Percentiles rank a stretch among this genome's conserved stretches.
These are phyloP conservation scores for Phytophthora multivora DNA, from an alignment of 352 stramenopile species.

Conservation along the genomic window DNA sequence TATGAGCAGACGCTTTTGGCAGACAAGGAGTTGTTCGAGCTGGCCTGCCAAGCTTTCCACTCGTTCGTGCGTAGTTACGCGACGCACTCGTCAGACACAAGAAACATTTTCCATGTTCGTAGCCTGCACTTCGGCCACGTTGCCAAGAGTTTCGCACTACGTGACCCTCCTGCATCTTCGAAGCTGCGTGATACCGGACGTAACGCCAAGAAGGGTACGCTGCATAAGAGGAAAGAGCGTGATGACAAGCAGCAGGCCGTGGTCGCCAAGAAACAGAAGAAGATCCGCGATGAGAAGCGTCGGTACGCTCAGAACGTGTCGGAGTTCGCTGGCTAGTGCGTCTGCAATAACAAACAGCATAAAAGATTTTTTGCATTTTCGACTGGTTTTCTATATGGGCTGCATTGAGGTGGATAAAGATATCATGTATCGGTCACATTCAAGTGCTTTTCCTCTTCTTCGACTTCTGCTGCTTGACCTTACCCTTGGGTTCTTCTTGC, in stretches of 20 bases:
- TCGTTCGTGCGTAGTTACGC: constrained; percentile 94
- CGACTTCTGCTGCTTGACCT: constrained; percentile 44
- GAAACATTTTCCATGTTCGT: constrained; percentile 93
- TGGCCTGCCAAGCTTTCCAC: constrained; percentile 91
- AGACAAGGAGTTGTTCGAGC: constrained; percentile 83
- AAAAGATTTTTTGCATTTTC: constrained; percentile 20
- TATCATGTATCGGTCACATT: constrained; percentile 19
- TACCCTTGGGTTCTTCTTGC: constrained; percentile 23
- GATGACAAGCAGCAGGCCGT: constrained; percentile 72
- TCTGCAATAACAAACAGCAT: constrained; percentile 22
- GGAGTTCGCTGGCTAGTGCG: constrained; percentile 70
- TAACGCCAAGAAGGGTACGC: constrained; percentile 78
- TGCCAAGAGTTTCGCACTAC: constrained; percentile 92
- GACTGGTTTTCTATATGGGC: constrained; percentile 16
- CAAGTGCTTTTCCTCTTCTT: constrained; percentile 56
- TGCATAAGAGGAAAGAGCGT: constrained; percentile 83
- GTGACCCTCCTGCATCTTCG: constrained; percentile 77
- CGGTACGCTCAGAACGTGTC: constrained; percentile 76
- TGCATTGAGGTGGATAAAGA: constrained; percentile 29
- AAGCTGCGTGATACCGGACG: constrained; percentile 79
- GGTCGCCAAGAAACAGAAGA: constrained; percentile 63
- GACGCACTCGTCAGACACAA: constrained; percentile 90
- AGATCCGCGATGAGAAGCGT: constrained; percentile 62
- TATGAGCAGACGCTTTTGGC: constrained; percentile 84
- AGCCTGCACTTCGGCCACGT: constrained; percentile 94